phyloP scores from a whole-genome alignment of 2,329 filamentous ascomycete genomes.

The Leptographium galeiforme region DNA sequence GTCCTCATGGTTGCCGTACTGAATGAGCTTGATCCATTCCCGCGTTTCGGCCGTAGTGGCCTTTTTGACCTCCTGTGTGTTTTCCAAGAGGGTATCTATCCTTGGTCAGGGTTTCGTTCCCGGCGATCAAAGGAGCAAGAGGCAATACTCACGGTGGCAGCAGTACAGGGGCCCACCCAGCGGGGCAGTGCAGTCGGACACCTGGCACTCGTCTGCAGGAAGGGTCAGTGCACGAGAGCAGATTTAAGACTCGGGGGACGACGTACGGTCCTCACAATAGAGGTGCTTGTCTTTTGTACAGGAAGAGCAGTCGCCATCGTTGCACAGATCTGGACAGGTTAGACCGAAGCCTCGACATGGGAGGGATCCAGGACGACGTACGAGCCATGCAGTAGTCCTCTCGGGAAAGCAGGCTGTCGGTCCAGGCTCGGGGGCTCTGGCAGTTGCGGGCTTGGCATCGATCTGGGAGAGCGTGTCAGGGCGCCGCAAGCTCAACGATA shows the following conservation, averaged over 20 bases:
- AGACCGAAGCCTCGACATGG: not conserved
- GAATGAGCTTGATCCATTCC: not conserved
- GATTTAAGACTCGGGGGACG: too few species aligned
- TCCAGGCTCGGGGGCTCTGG: conserved; percentile 4
- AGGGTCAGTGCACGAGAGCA: too few species aligned
- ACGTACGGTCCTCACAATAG: conserved; percentile 4
- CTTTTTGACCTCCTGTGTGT: not conserved
- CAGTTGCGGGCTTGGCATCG: conserved; percentile 3
- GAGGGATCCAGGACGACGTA: not conserved
- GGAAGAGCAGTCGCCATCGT: not conserved
- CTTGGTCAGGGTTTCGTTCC: not conserved
- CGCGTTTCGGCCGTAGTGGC: not conserved
- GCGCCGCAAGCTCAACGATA: too few species aligned
- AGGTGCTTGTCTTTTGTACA: not conserved
- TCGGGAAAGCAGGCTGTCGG: conserved; percentile 1
- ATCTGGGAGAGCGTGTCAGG: not conserved
- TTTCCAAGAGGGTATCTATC: not conserved
- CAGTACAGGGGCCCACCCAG: not conserved
- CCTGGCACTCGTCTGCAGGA: conserved; percentile 5
- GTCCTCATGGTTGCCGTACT: not conserved
- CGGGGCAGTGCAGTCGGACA: not conserved
- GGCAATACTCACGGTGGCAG: conserved; percentile 4
- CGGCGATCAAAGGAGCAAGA: not conserved
- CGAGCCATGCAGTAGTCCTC: conserved; percentile 7
- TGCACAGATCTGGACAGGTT: conserved; percentile 5